Conservation (phyloP, 2,329 filamentous ascomycete genomes). For the Emmonsiellopsis sp. region DNA sequence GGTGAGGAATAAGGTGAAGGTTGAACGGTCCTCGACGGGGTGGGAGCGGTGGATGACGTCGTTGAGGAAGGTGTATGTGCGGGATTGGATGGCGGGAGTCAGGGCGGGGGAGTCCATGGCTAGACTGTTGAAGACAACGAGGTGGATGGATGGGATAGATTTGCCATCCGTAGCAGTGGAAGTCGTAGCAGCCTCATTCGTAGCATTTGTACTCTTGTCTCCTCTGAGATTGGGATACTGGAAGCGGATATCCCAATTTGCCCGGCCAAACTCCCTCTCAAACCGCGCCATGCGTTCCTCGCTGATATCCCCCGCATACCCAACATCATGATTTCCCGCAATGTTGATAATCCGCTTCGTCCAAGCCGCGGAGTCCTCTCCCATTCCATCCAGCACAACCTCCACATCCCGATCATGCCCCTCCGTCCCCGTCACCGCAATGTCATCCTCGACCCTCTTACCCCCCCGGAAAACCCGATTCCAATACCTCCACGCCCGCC, state of each 20-base stretch:
- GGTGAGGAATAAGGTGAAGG: conserved; percentile 76
- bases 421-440: conserved; percentile 23
- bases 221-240: conserved; percentile 32
- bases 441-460: conserved; percentile 48
- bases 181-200: conserved; percentile 19
- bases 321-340: conserved; percentile 91
- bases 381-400: conserved; percentile 18
- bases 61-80: conserved; percentile 65
- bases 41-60: conserved; percentile 48
- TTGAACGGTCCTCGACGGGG: conserved; percentile 52
- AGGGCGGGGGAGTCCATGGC: conserved; percentile 80
- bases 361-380: conserved; percentile 46
- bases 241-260: conserved; percentile 85
- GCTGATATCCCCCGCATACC: conserved; percentile 86
- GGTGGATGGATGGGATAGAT: conserved; percentile 54
- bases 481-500: conserved; percentile 69
- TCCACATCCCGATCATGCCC: conserved; percentile 30
- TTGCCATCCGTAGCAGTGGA: conserved; percentile 15
- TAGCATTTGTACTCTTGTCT: conserved; percentile 11
- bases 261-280: conserved; percentile 72
- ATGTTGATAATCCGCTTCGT: conserved; percentile 73
- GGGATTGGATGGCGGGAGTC: conserved; percentile 56
- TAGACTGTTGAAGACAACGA: conserved; percentile 85
- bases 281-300: conserved; percentile 68
- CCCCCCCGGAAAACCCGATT: conserved; percentile 63